These are phyloP conservation scores for Naganishia onofrii DNA, from an alignment of 768 basidiomycete species.

Conservation along the genomic window DNA sequence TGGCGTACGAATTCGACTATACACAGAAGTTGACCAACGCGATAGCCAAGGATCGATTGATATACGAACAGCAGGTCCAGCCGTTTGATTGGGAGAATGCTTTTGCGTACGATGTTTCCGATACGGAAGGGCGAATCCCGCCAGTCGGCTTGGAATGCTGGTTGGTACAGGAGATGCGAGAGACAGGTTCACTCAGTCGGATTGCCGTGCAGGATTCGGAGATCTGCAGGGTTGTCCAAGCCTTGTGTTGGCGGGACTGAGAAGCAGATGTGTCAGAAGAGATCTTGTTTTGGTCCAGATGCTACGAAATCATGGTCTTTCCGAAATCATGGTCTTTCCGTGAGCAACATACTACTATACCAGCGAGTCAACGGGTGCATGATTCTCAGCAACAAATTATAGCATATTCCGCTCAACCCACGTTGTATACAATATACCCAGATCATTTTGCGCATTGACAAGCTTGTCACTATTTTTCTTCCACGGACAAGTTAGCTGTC, in stretches of 20 bases:
- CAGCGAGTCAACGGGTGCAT: too few species aligned
- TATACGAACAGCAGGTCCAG: not conserved
- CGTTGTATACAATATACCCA: not conserved
- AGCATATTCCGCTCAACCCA: not conserved
- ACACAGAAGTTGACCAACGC: not conserved
- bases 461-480: too few species aligned
- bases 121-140: not conserved
- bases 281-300: too few species aligned
- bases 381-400: too few species aligned
- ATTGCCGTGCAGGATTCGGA: not conserved
- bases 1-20: constrained; percentile 3
- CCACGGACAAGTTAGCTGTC: too few species aligned
- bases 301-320: too few species aligned
- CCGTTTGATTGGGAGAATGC: constrained; percentile 22
- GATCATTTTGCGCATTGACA: too few species aligned
- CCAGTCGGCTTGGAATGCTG: constrained; percentile 9
- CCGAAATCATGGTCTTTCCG: too few species aligned
- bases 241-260: constrained; percentile 12
- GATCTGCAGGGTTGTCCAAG: not conserved
- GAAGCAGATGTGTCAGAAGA: not conserved
- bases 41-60: not conserved
- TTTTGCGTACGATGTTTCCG: not conserved
- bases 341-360: too few species aligned
- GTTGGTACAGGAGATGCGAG: constrained; percentile 5
- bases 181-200: not conserved